phyloP scores from a whole-genome alignment of 495 filamentous ascomycete genomes.

The Aspergillus sparsus region DNA sequence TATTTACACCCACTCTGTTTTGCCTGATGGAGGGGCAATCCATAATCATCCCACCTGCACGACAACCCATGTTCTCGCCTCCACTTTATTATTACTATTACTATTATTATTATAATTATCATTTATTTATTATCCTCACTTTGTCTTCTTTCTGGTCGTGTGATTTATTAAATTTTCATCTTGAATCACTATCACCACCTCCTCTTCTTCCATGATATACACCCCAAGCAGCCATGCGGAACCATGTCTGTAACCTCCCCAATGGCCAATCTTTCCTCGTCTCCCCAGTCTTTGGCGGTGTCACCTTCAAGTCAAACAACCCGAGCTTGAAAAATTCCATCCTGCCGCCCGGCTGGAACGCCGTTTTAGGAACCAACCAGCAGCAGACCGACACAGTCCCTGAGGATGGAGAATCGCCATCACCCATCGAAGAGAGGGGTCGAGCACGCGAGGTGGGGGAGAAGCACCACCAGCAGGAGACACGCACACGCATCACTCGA shows the following conservation, averaged over 20 bases:
- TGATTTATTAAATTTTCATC: slow-evolving; percentile 2
- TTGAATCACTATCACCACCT: slow-evolving; percentile 8
- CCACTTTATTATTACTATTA: slow-evolving; percentile 25
- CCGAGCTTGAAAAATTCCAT: slow-evolving; percentile 63
- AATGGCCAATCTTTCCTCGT: slow-evolving; percentile 84
- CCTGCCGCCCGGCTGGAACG: slow-evolving; percentile 86
- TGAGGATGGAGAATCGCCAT: slow-evolving; percentile 27
- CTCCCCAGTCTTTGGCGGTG: slow-evolving; percentile 79
- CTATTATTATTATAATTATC: neutral
- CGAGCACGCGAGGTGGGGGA: slow-evolving; percentile 17
- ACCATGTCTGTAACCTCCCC: slow-evolving; percentile 61
- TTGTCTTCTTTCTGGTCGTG: neutral
- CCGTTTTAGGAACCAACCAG: slow-evolving; percentile 70
- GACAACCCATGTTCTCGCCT: slow-evolving; percentile 5
- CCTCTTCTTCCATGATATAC: slow-evolving; percentile 12
- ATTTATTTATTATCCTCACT: neutral
- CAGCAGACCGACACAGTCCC: slow-evolving; percentile 12
- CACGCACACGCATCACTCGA: slow-evolving; percentile 38
- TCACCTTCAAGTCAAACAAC: slow-evolving; percentile 84
- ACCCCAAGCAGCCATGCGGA: slow-evolving; percentile 30
- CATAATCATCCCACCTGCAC: slow-evolving; percentile 22
- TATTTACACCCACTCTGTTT: neutral
- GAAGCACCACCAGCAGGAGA: slow-evolving; percentile 19
- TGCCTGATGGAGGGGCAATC: slow-evolving; percentile 18
- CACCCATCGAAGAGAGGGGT: slow-evolving; percentile 8